phyloP scores from a whole-genome alignment of 2,329 filamentous ascomycete species.

The Xylariaceae sp. region DNA sequence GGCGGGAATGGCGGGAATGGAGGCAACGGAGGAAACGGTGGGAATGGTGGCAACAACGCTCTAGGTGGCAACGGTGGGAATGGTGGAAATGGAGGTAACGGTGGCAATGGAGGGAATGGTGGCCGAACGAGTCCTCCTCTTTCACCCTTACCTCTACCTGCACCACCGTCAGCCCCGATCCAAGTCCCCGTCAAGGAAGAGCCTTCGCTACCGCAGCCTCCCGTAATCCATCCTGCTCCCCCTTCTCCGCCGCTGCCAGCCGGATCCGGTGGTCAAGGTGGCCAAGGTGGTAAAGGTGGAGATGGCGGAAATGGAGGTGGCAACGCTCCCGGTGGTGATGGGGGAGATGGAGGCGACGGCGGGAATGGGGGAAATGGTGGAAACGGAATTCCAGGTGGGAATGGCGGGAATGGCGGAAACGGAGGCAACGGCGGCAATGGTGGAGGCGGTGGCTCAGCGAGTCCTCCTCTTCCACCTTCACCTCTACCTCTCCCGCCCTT shows the following conservation, averaged over 20 bases:
- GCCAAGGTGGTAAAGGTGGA: not conserved
- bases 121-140: no score
- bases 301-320: not conserved
- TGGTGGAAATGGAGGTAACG: no score
- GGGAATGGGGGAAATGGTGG: conserved; percentile 3
- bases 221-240: not conserved
- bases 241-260: not conserved
- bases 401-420: not conserved
- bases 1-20: conserved; percentile 14
- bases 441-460: no score
- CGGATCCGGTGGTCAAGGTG: not conserved
- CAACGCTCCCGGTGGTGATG: not conserved
- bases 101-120: no score
- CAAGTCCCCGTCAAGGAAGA: conserved; percentile 1
- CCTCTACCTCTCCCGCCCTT: not conserved
- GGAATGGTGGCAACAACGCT: no score
- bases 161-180: no score
- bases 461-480: not conserved
- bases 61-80: no score
- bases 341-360: conserved; percentile 11
- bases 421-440: not conserved
- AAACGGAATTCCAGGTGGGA: not conserved
- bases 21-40: no score
- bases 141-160: no score
- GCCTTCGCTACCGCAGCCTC: not conserved